Conservation (phyloP, 2,329 filamentous ascomycete genomes). For the Cadophora gregata region DNA sequence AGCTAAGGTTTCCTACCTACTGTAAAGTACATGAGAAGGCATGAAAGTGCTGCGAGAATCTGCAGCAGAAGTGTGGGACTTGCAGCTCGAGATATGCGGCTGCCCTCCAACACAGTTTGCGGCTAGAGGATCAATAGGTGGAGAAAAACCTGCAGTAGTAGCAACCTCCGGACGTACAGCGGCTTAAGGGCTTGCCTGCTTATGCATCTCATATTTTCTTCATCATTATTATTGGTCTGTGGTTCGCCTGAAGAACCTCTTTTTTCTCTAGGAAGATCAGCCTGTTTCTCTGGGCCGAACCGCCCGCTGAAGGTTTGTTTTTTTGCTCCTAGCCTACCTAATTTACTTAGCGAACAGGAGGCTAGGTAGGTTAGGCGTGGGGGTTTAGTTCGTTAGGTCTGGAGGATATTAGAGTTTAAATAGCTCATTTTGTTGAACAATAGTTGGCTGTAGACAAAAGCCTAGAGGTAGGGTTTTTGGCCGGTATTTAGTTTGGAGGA, state of each 20-base stretch:
- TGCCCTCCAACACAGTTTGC: not conserved
- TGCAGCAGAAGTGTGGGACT: not conserved
- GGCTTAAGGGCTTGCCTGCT: not conserved
- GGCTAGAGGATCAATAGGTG: not conserved
- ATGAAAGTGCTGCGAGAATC: not conserved
- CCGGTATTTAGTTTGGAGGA: too few species aligned
- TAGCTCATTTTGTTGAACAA: not conserved
- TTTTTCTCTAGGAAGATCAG: not conserved
- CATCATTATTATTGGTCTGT: too few species aligned
- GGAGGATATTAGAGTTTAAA: not conserved
- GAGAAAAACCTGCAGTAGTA: not conserved
- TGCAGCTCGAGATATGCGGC: not conserved
- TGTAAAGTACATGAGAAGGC: not conserved
- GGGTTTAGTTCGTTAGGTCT: not conserved
- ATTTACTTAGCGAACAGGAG: too few species aligned
- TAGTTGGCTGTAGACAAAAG: not conserved
- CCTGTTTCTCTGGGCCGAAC: slow-evolving; percentile 5
- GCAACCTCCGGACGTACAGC: not conserved
- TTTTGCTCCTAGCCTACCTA: too few species aligned
- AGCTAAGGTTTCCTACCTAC: too few species aligned
- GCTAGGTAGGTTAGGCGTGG: not conserved
- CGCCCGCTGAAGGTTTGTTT: slow-evolving; percentile 5
- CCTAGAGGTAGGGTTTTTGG: too few species aligned
- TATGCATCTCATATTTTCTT: not conserved
- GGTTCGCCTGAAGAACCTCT: not conserved